A percentile compares a stretch with the other conserved stretches of the same genome.
These are phyloP conservation scores for Pelagophyceae sp. DNA, from an alignment of 352 stramenopile species.

Conservation along the genomic window DNA sequence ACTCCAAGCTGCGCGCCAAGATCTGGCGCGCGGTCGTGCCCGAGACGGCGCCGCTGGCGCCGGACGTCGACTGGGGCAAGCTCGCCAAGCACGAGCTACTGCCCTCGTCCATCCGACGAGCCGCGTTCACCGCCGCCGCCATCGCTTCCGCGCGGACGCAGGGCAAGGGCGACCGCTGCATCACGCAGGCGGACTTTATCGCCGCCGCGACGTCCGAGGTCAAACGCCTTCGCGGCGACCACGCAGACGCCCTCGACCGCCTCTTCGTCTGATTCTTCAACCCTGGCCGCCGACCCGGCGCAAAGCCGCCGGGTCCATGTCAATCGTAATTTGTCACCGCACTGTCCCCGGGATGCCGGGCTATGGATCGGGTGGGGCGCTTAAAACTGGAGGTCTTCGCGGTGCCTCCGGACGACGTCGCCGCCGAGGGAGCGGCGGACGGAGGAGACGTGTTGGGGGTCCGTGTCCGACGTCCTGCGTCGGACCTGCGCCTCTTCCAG, in stretches of 20 bases:
- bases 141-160: neutral
- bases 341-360: neutral
- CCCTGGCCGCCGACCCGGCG: neutral
- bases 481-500: neutral
- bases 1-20: neutral
- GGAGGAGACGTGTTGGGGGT: neutral
- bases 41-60: neutral
- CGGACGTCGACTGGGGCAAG: neutral
- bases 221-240: conserved; percentile 9
- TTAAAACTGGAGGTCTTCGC: neutral
- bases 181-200: neutral
- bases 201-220: neutral
- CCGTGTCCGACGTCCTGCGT: neutral
- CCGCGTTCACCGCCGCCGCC: neutral
- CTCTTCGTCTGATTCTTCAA: conserved; percentile 19
- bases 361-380: too few species aligned
- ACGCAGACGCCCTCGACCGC: conserved; percentile 9
- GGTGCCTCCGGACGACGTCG: conserved; percentile 10
- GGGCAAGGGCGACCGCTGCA: neutral
- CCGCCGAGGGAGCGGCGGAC: neutral
- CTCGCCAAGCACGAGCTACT: neutral
- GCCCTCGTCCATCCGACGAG: neutral
- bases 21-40: neutral
- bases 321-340: neutral
- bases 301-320: neutral